phyloP scores from a whole-genome alignment of 2,329 filamentous ascomycete genomes.

The Fusarium sp. region DNA sequence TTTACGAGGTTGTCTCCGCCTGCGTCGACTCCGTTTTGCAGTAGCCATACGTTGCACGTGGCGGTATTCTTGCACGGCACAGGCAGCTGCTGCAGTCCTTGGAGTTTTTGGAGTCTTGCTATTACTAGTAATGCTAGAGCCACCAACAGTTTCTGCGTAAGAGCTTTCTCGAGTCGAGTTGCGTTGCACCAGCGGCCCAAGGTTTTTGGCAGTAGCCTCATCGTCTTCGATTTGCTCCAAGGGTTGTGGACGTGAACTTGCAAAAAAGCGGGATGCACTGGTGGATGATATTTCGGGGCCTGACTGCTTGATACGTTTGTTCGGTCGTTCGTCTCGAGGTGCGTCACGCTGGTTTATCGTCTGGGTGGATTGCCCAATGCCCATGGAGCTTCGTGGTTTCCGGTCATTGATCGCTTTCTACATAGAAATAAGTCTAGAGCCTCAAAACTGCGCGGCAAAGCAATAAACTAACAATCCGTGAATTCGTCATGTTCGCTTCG shows the following conservation, averaged over 20 bases:
- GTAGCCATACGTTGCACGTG: constrained; percentile 21
- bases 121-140: constrained; percentile 32
- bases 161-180: constrained; percentile 41
- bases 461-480: constrained; percentile 43
- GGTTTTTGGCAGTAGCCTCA: neutral
- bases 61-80: constrained; percentile 40
- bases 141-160: constrained; percentile 33
- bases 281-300: neutral
- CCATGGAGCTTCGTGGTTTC: constrained; percentile 42
- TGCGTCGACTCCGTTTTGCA: constrained; percentile 12
- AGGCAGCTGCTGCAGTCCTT: constrained; percentile 9
- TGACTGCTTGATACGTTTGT: constrained; percentile 44
- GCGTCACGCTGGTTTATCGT: constrained; percentile 1
- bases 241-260: neutral
- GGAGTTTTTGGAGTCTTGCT: constrained; percentile 26
- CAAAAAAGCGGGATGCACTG: constrained; percentile 11
- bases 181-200: constrained; percentile 13
- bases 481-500: constrained; percentile 36
- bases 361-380: neutral
- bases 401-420: constrained; percentile 46
- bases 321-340: constrained; percentile 24
- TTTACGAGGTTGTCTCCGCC: constrained; percentile 12
- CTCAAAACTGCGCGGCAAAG: neutral
- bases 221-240: constrained; percentile 35
- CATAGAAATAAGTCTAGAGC: constrained; percentile 23